Conservation (phyloP, 2,329 filamentous ascomycete genomes). For the Aureobasidium sp. region DNA sequence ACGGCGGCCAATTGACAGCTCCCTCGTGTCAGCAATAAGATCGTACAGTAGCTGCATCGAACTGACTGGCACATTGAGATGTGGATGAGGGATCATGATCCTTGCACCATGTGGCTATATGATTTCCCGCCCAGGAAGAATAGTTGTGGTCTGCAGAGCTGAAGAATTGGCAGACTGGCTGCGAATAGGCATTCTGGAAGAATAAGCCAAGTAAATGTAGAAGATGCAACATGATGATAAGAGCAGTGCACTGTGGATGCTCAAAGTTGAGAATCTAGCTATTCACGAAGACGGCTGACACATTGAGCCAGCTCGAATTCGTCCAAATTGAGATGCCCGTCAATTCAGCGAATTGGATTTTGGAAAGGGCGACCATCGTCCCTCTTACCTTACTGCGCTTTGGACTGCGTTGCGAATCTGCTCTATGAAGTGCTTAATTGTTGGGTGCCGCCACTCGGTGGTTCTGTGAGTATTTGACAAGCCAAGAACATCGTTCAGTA, state of each 20-base stretch:
- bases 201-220: neutral
- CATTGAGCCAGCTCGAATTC: neutral
- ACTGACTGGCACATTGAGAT: slow-evolving; percentile 12
- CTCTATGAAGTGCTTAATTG: neutral
- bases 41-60: no score
- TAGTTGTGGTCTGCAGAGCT: neutral
- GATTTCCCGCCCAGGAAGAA: neutral
- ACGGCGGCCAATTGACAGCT: slow-evolving; percentile 6
- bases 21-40: neutral
- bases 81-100: slow-evolving; percentile 10
- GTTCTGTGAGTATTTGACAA: neutral
- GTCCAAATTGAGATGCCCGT: neutral
- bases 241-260: neutral
- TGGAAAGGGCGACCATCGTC: neutral
- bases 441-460: neutral
- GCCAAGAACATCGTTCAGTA: neutral
- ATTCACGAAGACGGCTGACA: neutral
- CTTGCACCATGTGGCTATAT: slow-evolving; percentile 13
- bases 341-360: neutral
- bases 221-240: slow-evolving; percentile 4
- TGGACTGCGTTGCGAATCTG: neutral
- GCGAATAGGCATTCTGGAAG: neutral
- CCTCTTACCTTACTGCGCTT: neutral
- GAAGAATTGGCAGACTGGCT: slow-evolving; percentile 6
- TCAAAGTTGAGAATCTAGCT: neutral